These are phyloP conservation scores for Lasiosphaeria miniovina DNA, from an alignment of 495 filamentous ascomycete species.

Conservation along the genomic window DNA sequence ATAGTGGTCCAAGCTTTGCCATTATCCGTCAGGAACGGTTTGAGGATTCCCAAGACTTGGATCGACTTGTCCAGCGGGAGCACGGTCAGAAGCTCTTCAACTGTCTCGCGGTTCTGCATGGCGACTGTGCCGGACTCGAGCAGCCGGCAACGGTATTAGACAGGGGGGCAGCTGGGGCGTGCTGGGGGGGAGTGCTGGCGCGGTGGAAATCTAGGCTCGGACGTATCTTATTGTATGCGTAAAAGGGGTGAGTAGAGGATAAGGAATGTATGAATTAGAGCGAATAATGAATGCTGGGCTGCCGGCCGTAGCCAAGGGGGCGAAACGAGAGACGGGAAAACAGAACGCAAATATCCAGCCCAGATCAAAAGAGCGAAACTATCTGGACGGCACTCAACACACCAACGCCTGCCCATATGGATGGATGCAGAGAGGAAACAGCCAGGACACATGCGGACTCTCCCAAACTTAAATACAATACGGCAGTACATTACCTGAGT, in stretches of 20 bases:
- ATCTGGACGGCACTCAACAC: constrained; percentile 3
- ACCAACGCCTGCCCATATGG: neutral
- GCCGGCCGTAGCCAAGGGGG: neutral
- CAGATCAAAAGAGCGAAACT: neutral
- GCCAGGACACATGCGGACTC: neutral
- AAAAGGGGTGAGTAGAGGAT: neutral
- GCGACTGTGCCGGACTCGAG: no score
- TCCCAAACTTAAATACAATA: no score
- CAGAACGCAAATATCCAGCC: neutral
- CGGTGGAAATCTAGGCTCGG: no score
- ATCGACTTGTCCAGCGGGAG: neutral
- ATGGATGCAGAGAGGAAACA: neutral
- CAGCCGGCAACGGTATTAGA: no score
- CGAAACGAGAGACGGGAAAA: neutral
- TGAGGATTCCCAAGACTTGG: neutral
- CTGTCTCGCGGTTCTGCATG: neutral
- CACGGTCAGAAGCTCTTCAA: neutral
- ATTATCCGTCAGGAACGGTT: neutral
- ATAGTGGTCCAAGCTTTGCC: neutral
- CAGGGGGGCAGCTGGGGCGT: no score
- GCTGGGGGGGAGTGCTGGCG: no score
- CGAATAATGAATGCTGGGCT: neutral
- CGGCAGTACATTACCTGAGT: no score
- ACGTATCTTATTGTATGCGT: no score
- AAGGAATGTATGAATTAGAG: neutral